phyloP scores from a whole-genome alignment of 192 early-diverging fungal genomes.

The Haplosporangium gracile region DNA sequence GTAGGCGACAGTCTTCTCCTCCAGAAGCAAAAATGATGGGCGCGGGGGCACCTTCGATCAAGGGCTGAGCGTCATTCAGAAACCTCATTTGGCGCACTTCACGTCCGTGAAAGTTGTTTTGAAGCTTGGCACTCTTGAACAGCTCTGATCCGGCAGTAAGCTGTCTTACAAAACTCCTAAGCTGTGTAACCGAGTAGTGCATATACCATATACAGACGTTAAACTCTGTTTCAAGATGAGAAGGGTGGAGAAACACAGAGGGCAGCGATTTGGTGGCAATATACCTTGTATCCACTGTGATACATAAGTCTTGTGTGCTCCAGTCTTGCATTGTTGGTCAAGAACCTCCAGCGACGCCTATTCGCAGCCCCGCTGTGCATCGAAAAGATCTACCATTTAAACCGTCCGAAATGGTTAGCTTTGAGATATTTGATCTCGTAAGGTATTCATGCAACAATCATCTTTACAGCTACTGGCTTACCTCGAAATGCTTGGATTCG shows the following conservation, averaged over 20 bases:
- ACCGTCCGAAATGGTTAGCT: neutral
- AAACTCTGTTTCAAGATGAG: neutral
- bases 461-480: conserved; percentile 19
- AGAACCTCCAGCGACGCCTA: conserved; percentile 77
- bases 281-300: conserved; percentile 67
- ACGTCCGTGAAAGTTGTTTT: conserved; percentile 72
- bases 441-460: neutral
- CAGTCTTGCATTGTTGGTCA: conserved; percentile 59
- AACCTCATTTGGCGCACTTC: conserved; percentile 72
- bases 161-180: conserved; percentile 62
- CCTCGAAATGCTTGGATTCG: conserved; percentile 72
- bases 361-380: conserved; percentile 82
- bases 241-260: neutral
- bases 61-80: conserved; percentile 40
- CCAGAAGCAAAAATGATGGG: conserved; percentile 69
- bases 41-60: conserved; percentile 12
- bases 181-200: neutral
- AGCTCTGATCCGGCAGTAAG: conserved; percentile 51
- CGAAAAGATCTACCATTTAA: conserved; percentile 62
- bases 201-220: neutral
- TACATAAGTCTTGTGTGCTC: conserved; percentile 70
- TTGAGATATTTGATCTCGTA: neutral
- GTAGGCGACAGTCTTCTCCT: conserved; percentile 67
- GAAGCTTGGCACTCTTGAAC: conserved; percentile 70
- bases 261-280: neutral